Evolutionary conservation across 164 flowering plant species (phyloP).

Genomic region (Aristolochia californica): DNA sequence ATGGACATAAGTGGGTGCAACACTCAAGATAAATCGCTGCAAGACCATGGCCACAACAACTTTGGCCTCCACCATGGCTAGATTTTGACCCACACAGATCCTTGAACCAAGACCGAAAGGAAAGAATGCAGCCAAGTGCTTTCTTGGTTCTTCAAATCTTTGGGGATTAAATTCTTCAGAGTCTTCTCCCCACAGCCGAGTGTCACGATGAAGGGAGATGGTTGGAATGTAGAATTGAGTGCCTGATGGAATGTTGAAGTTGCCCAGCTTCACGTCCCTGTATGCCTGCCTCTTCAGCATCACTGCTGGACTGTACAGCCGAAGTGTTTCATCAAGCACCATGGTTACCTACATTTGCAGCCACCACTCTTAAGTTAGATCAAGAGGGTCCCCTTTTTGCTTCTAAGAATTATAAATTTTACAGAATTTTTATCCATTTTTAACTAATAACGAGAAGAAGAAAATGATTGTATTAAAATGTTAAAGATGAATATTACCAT

Average conservation of each 20-base stretch:
- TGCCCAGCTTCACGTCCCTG: constrained; percentile 36
- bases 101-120: constrained; percentile 19
- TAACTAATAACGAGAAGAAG: too few species aligned
- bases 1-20: constrained; percentile 9
- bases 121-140: constrained; percentile 28
- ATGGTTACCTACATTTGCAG: constrained; percentile 27
- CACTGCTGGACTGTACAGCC: constrained; percentile 59
- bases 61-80: constrained; percentile 8
- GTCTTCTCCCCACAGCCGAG: constrained; percentile 36
- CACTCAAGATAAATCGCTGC: constrained; percentile 1
- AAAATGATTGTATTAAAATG: not conserved
- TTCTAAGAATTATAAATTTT: too few species aligned
- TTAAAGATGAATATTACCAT: too few species aligned
- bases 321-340: constrained; percentile 57
- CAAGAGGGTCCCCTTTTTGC: too few species aligned
- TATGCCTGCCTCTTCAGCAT: constrained; percentile 30
- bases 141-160: constrained; percentile 21
- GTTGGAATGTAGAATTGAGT: constrained; percentile 38
- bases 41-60: constrained; percentile 7
- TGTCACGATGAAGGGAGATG: constrained; percentile 42
- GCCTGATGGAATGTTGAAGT: constrained; percentile 36
- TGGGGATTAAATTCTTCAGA: constrained; percentile 33
- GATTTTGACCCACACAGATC: constrained; percentile 6
- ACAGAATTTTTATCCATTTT: too few species aligned
- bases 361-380: not conserved